A percentile compares a stretch with the other conserved stretches of the same genome.
Conservation (phyloP, 1,284 basidiomycete species). For the Pseudozyma sp. region DNA sequence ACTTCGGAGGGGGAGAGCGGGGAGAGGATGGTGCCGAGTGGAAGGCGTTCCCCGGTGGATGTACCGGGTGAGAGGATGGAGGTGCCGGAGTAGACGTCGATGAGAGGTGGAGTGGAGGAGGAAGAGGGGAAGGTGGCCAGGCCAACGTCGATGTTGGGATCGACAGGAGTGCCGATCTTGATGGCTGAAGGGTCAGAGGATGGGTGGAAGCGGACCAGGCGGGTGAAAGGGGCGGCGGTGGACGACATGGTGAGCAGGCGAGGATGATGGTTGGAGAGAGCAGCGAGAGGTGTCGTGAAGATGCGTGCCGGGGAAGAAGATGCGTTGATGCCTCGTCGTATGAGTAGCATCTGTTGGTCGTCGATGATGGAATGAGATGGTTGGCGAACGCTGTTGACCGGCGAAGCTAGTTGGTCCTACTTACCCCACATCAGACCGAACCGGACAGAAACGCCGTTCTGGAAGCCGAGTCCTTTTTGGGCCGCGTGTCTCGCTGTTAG, state of each 20-base stretch:
- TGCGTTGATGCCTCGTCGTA: not conserved
- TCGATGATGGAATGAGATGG: too few species aligned
- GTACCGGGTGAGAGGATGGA: conserved; percentile 76
- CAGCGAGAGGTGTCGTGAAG: not conserved
- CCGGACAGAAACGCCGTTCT: too few species aligned
- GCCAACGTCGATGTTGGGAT: conserved; percentile 76
- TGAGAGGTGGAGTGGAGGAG: conserved; percentile 73
- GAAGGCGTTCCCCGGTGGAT: conserved; percentile 75
- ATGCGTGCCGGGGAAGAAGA: too few species aligned
- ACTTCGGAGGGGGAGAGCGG: conserved; percentile 74
- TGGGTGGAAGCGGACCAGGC: conserved; percentile 84
- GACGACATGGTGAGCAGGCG: not conserved
- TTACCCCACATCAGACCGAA: too few species aligned
- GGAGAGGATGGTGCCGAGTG: conserved; percentile 78
- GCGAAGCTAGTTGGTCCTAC: too few species aligned
- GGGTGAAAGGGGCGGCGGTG: conserved; percentile 68
- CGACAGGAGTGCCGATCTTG: conserved; percentile 81
- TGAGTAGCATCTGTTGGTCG: not conserved
- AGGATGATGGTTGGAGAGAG: not conserved
- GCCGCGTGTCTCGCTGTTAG: too few species aligned
- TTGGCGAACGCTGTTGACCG: too few species aligned
- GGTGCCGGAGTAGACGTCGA: conserved; percentile 76
- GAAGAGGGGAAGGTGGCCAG: conserved; percentile 68
- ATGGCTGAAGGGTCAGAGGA: conserved; percentile 73
- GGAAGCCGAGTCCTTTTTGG: too few species aligned